Base-by-base conservation (phyloP, 768 basidiomycete species). In the Hebeloma cylindrosporum region DNA sequence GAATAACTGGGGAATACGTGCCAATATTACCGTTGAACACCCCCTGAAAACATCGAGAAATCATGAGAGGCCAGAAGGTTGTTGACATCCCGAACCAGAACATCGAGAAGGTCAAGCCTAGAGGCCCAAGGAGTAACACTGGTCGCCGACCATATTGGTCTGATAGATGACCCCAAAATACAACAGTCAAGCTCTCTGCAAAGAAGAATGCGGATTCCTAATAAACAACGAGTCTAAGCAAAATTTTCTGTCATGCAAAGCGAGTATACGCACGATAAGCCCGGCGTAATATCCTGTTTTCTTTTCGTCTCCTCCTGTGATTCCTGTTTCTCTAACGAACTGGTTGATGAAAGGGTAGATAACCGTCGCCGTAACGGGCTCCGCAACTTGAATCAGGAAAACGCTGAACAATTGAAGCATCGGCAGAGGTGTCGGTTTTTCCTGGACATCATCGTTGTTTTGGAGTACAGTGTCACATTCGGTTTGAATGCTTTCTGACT, bases 241-340 rank as follows among this genome's bases (percentile, higher is more conserved):
- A 16, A 25, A 20, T 17, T 16, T 4, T 25, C 14, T 3, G 11
- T 23, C 18, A 4, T 18, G 13, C 11, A 31, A 25, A 4, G 34
- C 21, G n/a, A 7, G 3, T 35, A 6, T 1, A 56, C 66, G 48
- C 38, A 75, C 75, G 22, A 78, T 69, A 25, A 77, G 42, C 5
- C 74, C 75, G 35, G 73, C 74, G 58, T 72, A 78, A 53, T 76
- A 77, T 0, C 74, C 74, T 3, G 67, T 73, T 41, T 64, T 71
- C 3, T 56, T 61, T 46, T 75, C 74, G 42, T 75, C 70, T 4
- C 73, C 72, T 4, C 60, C 53, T 7, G 69, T 75, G 6, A 76
- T 61, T 0, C 71, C 72, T 7, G 70, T 70, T n/a, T 70, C 65
- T 32, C 69, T 60, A 31, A 78, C 66, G 26, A 75, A 65, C 40